These are phyloP conservation scores for Paramecium biaurelia DNA, from an alignment of 73 alveolate genomes.

Conservation along the genomic window DNA sequence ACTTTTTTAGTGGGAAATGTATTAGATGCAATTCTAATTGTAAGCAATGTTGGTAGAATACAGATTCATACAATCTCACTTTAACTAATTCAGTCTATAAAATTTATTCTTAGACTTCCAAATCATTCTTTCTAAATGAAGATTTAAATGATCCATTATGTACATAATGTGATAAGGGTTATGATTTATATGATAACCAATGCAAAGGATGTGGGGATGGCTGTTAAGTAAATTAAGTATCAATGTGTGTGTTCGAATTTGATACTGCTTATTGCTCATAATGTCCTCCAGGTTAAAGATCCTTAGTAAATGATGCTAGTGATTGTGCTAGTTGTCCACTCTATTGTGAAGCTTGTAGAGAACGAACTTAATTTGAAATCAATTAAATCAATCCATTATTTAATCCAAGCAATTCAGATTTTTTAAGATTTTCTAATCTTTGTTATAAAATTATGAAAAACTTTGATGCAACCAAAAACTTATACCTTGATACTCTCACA, in stretches of 20 bases:
- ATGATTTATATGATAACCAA: not conserved
- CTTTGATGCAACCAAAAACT: not conserved
- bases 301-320: not conserved
- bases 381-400: not conserved
- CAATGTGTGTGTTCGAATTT: not conserved
- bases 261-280: constrained; percentile 29
- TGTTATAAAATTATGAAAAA: not conserved
- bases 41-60: not conserved
- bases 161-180: constrained; percentile 22
- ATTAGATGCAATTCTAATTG: not conserved
- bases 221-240: not conserved
- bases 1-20: constrained; percentile 14
- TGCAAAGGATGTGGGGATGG: constrained; percentile 10
- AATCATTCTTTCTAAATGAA: not conserved
- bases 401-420: not conserved
- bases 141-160: not conserved
- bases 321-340: constrained; percentile 2
- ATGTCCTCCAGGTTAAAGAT: not conserved
- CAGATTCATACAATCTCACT: not conserved
- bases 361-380: not conserved
- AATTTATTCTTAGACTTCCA: not conserved
- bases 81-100: not conserved
- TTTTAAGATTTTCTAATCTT: not conserved
- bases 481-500: not conserved
- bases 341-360: constrained; percentile 18